Base-by-base conservation (phyloP, 345 rosid species). In the Alliaria petiolata region DNA sequence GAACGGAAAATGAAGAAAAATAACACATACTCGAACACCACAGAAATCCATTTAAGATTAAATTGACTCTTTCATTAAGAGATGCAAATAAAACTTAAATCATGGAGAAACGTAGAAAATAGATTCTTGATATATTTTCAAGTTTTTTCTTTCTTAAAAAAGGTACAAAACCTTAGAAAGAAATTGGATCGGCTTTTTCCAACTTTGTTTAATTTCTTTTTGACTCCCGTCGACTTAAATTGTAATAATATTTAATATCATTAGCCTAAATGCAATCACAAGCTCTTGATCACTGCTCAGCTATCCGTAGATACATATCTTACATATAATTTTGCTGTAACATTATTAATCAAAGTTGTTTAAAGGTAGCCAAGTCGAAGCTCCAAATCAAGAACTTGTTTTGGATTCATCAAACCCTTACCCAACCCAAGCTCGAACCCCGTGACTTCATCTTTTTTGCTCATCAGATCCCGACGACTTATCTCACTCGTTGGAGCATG, bases 321-420 rank as follows among this genome's bases (percentile, higher is more conserved):
- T 31, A 45, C 8, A 31, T 6, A 15, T 40, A 43, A 40, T 9
- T 28, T 31, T 25, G 16, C 20, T 15, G 15, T 59, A 25, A 34
- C 35, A 25, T 1, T 36, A 64, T 5, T 31, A 38, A 33, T 26
- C 28, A 36, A 47, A 45, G 25, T 50, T 54, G 46, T 20, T 25
- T 61, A 67, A 45, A 76, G 70, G 71, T 69, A 77, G 16, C 91
- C 91, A 52, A 87, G 91, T 72, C 89, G 81, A 77, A 87, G 91
- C 81, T 87, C 91, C 80, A 87, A 87, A 75, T 87, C 91, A 61
- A 87, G 58, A 62, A 72, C 82, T 46, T 81, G 82, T 34, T 77
- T 77, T 3, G 85, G 75, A 62, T 80, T 83, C 67, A 72, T 83
- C 45, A 76, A 72, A 26, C 72, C 71, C n/a, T n/a, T n/a, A n/a